Evolutionary conservation across 208 protist genomes (phyloP).

Genomic region (Strigomonas culicis): DNA sequence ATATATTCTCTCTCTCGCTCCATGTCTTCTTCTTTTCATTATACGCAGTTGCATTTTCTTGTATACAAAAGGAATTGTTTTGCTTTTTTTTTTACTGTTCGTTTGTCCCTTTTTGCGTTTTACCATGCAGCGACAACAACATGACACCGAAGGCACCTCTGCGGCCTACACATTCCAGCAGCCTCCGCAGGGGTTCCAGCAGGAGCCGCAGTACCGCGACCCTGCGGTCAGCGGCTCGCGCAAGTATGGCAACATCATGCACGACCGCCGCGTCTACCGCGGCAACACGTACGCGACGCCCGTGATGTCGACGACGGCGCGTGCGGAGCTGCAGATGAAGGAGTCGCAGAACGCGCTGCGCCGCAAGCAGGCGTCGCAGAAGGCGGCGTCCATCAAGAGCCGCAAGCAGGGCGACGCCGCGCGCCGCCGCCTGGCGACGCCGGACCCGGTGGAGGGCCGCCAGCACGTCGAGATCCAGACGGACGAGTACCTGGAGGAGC

Average conservation of each 20-base stretch:
- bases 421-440: slow-evolving; percentile 60
- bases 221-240: slow-evolving; percentile 33
- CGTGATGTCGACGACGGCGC: slow-evolving; percentile 73
- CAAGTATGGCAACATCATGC: slow-evolving; percentile 94
- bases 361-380: slow-evolving; percentile 60
- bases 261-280: slow-evolving; percentile 93
- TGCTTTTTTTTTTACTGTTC: background rate
- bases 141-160: slow-evolving; percentile 28
- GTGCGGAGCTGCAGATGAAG: slow-evolving; percentile 62
- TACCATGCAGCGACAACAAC: slow-evolving; percentile 36
- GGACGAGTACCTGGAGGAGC: slow-evolving; percentile 95
- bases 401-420: slow-evolving; percentile 58
- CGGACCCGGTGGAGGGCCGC: slow-evolving; percentile 86
- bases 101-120: background rate
- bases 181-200: slow-evolving; percentile 73
- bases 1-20: too few relatives aligned
- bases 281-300: slow-evolving; percentile 94
- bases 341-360: slow-evolving; percentile 58
- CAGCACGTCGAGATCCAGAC: slow-evolving; percentile 95
- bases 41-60: background rate
- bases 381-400: slow-evolving; percentile 53
- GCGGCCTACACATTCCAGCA: slow-evolving; percentile 91
- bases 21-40: slow-evolving; percentile 12
- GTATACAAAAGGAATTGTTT: background rate
- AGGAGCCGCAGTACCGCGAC: slow-evolving; percentile 84